Percentiles rank a stretch among this genome's conserved stretches.
Conservation (phyloP, 345 rosid genomes). For the Eucalyptus pauciflora region DNA sequence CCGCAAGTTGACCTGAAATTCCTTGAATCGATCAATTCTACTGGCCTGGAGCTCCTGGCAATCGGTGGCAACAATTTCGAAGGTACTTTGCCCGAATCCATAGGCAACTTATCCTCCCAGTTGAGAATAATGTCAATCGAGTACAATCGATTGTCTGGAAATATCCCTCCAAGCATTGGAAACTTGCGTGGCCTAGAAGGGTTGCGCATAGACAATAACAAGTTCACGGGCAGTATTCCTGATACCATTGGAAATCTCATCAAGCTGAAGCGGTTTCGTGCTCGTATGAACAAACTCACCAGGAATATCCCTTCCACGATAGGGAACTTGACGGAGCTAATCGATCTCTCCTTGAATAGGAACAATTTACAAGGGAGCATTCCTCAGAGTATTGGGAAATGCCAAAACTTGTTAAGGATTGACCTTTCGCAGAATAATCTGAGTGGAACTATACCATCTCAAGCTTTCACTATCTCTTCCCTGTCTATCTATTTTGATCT, state of each 20-base stretch:
- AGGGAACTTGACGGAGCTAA: accelerated
- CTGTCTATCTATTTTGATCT: too few relatives aligned
- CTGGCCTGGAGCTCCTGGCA: not conserved
- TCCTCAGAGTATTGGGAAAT: too few relatives aligned
- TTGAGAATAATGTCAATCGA: not conserved
- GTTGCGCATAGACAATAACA: accelerated
- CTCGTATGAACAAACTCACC: accelerated
- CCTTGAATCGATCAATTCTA: not conserved
- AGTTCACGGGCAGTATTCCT: accelerated
- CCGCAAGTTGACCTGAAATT: not conserved
- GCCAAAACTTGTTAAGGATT: too few relatives aligned
- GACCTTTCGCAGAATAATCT: too few relatives aligned
- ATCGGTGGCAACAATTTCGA: not conserved
- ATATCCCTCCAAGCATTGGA: too few relatives aligned
- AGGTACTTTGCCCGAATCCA: not conserved
- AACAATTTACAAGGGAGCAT: too few relatives aligned
- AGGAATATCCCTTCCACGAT: accelerated
- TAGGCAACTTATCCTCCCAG: not conserved
- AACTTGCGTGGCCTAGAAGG: accelerated
- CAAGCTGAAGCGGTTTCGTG: accelerated
- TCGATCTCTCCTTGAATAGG: accelerated
- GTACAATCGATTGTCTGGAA: not conserved
- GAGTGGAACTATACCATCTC: too few relatives aligned
- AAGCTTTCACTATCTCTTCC: too few relatives aligned
- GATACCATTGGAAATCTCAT: too few relatives aligned